These are phyloP conservation scores for Monotropa hypopitys DNA, from an alignment of 179 eudicot genomes.

Conservation along the genomic window DNA sequence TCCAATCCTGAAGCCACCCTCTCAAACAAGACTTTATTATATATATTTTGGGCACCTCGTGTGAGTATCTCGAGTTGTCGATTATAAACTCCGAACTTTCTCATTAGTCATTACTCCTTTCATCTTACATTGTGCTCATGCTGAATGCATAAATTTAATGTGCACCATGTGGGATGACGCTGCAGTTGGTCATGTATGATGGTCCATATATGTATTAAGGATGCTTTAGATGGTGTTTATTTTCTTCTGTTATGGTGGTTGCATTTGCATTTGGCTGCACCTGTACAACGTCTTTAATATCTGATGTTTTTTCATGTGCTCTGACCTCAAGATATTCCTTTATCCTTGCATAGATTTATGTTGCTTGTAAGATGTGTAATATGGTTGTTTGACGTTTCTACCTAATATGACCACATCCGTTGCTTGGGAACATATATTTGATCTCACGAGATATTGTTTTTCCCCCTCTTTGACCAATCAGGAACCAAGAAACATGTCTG, in stretches of 20 bases:
- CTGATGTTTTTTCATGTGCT: not conserved
- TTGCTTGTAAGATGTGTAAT: not conserved
- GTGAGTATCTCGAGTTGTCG: not conserved
- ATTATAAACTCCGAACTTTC: not conserved
- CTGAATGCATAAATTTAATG: not conserved
- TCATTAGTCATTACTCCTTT: not conserved
- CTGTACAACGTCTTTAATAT: not conserved
- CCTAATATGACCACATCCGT: not conserved
- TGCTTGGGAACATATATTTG: not conserved
- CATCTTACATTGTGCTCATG: not conserved
- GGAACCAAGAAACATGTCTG: conserved; percentile 29
- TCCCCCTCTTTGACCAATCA: conserved; percentile 12
- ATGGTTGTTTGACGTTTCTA: not conserved
- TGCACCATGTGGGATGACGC: not conserved
- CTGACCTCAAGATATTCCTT: not conserved
- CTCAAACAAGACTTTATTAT: not conserved
- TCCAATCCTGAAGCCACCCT: not conserved
- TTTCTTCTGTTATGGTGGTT: not conserved
- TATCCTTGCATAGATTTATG: not conserved
- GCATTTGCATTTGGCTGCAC: not conserved
- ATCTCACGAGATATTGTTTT: conserved; percentile 2
- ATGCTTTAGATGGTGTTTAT: not conserved
- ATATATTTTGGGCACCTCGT: not conserved
- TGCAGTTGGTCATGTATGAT: not conserved
- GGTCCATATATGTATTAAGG: not conserved